Evolutionary conservation across 345 rosid species (phyloP).

Genomic region (Moricandia moricandioides): DNA sequence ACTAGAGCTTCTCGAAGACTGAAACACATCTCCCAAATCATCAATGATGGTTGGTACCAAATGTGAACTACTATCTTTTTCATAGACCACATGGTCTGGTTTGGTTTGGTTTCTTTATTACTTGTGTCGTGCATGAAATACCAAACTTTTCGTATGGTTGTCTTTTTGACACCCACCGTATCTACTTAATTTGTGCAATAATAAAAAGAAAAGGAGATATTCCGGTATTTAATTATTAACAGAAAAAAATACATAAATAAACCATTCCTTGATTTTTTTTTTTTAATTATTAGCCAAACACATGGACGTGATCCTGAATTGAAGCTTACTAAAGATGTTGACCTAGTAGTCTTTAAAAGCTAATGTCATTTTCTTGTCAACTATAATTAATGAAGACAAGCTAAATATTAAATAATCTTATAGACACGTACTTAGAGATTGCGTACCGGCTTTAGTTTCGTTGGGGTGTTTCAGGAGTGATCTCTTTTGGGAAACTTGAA

Average conservation of each 20-base stretch:
- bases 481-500: not conserved
- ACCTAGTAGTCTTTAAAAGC: not conserved
- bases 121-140: conserved; percentile 29
- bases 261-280: not conserved
- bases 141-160: conserved; percentile 32
- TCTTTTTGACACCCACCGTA: conserved; percentile 28
- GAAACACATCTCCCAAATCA: not conserved
- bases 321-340: conserved; percentile 10
- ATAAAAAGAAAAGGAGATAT: conserved; percentile 3
- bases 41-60: conserved; percentile 9
- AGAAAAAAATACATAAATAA: not conserved
- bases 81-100: conserved; percentile 32
- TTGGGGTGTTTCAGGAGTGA: conserved; percentile 7
- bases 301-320: conserved; percentile 3
- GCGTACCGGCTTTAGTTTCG: not conserved
- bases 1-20: conserved; percentile 47
- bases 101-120: conserved; percentile 13
- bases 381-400: not conserved
- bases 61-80: conserved; percentile 8
- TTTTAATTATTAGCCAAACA: not conserved
- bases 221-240: conserved; percentile 8
- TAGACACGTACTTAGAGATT: conserved; percentile 16
- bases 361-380: conserved; percentile 7
- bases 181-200: conserved; percentile 7
- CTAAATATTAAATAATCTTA: not conserved